A percentile compares a stretch with the other conserved stretches of the same genome.
phyloP scores from a whole-genome alignment of 2,329 filamentous ascomycete genomes.

The Metarhizium robertsii region DNA sequence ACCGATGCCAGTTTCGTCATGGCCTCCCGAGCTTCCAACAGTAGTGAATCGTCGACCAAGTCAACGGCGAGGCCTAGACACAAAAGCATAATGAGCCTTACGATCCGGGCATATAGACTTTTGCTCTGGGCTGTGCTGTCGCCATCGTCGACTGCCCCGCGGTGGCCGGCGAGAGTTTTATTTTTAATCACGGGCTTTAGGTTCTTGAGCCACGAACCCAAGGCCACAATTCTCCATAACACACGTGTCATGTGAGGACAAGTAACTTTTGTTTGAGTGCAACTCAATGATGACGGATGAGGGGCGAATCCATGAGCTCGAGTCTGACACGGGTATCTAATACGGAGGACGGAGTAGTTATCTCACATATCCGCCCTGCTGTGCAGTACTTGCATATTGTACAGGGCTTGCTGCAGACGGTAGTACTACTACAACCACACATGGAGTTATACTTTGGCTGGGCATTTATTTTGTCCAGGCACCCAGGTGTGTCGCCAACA shows the following conservation, averaged over 20 bases:
- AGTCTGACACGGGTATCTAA: neutral
- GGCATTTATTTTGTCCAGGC: neutral
- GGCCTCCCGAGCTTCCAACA: neutral
- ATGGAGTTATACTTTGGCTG: neutral
- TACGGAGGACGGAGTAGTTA: no score
- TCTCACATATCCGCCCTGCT: no score
- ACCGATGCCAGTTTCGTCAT: neutral
- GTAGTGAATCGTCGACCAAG: neutral
- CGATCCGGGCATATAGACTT: neutral
- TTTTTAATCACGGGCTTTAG: neutral
- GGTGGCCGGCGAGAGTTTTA: neutral
- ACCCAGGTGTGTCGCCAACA: conserved; percentile 2
- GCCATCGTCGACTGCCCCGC: neutral
- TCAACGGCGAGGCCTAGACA: neutral
- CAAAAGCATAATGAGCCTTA: neutral
- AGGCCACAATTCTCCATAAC: neutral
- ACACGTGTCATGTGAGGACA: neutral
- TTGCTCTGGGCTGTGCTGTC: neutral
- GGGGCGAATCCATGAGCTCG: neutral
- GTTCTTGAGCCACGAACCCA: neutral
- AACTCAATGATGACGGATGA: neutral
- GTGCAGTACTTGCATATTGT: no score
- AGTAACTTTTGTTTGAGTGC: neutral
- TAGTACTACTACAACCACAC: no score
- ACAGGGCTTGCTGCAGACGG: no score